Conservation (phyloP, 2,329 filamentous ascomycete genomes). For the Aureobasidium sp. region DNA sequence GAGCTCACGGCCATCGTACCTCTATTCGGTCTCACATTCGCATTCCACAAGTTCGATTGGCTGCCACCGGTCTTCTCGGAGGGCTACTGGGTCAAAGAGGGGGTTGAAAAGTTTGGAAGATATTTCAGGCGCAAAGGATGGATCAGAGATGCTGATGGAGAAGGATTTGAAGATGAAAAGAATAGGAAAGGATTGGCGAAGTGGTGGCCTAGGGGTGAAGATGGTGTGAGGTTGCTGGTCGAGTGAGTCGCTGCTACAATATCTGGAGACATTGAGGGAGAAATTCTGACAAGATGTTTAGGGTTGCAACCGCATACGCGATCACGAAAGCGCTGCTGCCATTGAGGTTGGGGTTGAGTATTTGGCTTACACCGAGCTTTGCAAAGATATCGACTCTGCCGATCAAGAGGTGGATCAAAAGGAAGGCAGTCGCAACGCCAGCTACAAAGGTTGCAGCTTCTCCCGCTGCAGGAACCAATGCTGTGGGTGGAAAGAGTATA, state of each 20-base stretch:
- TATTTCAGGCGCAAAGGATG: conserved; percentile 75
- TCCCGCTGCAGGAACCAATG: not conserved
- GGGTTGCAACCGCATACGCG: conserved; percentile 79
- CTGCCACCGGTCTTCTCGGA: conserved; percentile 53
- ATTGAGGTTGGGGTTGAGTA: conserved; percentile 63
- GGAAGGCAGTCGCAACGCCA: not conserved
- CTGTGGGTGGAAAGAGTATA: not conserved
- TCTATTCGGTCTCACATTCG: conserved; percentile 61
- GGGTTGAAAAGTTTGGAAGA: conserved; percentile 63
- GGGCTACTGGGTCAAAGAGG: conserved; percentile 48
- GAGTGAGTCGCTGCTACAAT: conserved; percentile 31
- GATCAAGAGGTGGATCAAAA: conserved; percentile 4
- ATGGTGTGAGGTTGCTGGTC: conserved; percentile 47
- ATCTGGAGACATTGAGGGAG: not conserved
- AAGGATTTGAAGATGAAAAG: conserved; percentile 16
- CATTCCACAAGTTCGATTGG: conserved; percentile 74
- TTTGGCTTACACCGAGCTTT: conserved; percentile 92
- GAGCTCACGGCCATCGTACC: conserved; percentile 84
- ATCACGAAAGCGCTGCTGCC: conserved; percentile 82
- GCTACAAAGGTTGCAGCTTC: not conserved
- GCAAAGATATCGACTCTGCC: conserved; percentile 14
- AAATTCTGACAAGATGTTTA: conserved; percentile 12
- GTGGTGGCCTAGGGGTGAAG: conserved; percentile 13
- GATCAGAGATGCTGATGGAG: conserved; percentile 48
- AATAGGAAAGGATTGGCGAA: not conserved